These are phyloP conservation scores for Geotrichum ghanense DNA, from an alignment of 805 yeast genomes.

Conservation along the genomic window DNA sequence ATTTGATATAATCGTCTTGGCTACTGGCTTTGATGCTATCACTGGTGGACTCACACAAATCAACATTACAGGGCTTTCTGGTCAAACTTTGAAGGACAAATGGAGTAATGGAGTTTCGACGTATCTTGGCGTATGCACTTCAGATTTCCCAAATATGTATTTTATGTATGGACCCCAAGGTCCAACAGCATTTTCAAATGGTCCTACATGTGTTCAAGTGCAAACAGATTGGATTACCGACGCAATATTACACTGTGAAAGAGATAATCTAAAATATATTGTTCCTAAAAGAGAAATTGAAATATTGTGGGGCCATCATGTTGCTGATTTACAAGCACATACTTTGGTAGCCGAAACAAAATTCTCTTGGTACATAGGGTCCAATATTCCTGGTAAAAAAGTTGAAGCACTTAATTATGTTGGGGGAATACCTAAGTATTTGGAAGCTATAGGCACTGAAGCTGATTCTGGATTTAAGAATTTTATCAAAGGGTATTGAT, in stretches of 20 bases:
- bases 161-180: slow-evolving; percentile 25
- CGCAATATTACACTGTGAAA: slow-evolving; percentile 10
- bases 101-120: slow-evolving; percentile 20
- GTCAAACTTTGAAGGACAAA: slow-evolving; percentile 11
- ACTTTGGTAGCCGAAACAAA: slow-evolving; percentile 19
- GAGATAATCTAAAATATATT: slow-evolving; percentile 9
- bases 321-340: slow-evolving; percentile 13
- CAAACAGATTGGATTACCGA: slow-evolving; percentile 19
- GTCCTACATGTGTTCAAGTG: slow-evolving; percentile 21
- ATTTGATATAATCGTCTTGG: slow-evolving; percentile 11
- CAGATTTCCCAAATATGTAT: slow-evolving; percentile 24
- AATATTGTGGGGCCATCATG: slow-evolving; percentile 12
- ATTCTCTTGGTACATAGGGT: slow-evolving; percentile 24
- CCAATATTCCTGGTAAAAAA: slow-evolving; percentile 23
- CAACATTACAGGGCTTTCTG: neutral
- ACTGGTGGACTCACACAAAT: slow-evolving; percentile 2
- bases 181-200: slow-evolving; percentile 25
- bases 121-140: slow-evolving; percentile 19
- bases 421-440: slow-evolving; percentile 18
- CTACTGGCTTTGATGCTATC: slow-evolving; percentile 5
- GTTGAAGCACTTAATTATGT: slow-evolving; percentile 18
- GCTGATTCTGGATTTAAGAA: neutral
- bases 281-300: slow-evolving; percentile 16
- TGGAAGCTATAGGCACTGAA: neutral
- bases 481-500: neutral